phyloP scores from a whole-genome alignment of 2,329 filamentous ascomycete species.

The Cercospora sp. region DNA sequence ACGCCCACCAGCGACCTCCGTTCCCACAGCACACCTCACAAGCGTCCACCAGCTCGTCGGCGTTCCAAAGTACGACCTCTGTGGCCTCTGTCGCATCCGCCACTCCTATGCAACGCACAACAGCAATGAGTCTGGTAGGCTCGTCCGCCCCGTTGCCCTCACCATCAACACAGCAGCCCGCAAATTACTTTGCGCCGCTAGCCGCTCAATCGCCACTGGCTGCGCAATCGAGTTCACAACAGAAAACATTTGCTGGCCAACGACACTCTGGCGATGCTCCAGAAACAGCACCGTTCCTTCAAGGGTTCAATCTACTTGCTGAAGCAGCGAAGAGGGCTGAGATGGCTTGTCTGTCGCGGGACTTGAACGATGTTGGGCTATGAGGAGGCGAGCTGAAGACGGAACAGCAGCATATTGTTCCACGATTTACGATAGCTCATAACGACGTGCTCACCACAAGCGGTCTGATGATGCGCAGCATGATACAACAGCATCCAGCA shows the following conservation, averaged over 20 bases:
- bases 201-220: slow-evolving; percentile 28
- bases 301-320: slow-evolving; percentile 80
- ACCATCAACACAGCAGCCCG: slow-evolving; percentile 35
- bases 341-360: slow-evolving; percentile 82
- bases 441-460: background rate
- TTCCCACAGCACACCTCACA: slow-evolving; percentile 36
- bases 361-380: slow-evolving; percentile 70
- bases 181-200: slow-evolving; percentile 38
- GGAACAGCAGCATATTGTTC: background rate
- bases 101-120: slow-evolving; percentile 31
- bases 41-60: slow-evolving; percentile 35
- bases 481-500: background rate
- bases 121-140: slow-evolving; percentile 35
- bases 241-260: slow-evolving; percentile 36
- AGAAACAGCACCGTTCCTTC: slow-evolving; percentile 64
- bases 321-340: slow-evolving; percentile 93
- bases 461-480: background rate
- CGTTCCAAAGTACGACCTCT: slow-evolving; percentile 47
- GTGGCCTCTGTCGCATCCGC: slow-evolving; percentile 41
- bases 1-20: slow-evolving; percentile 36
- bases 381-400: slow-evolving; percentile 11
- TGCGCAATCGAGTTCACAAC: slow-evolving; percentile 36
- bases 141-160: slow-evolving; percentile 38
- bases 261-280: slow-evolving; percentile 36
- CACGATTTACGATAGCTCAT: background rate